Evolutionary conservation across 2,329 filamentous ascomycete genomes (phyloP).

Genomic region (Aspergillus chevalieri): DNA sequence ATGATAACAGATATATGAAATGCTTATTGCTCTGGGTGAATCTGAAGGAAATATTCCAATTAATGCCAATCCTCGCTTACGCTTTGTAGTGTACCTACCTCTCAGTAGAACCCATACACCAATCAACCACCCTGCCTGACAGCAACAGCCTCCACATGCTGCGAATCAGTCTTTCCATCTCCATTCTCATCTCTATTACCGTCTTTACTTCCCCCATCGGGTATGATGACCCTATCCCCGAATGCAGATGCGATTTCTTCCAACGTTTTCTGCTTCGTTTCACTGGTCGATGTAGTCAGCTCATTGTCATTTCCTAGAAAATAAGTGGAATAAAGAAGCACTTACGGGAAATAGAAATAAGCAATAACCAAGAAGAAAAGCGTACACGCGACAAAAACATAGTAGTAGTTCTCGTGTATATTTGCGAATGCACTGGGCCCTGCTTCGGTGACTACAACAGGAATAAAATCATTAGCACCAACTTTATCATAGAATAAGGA

Average conservation of each 20-base stretch:
- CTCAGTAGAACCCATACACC: too few relatives aligned
- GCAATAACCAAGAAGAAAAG: constrained; percentile 47
- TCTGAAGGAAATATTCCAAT: too few relatives aligned
- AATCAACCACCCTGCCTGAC: constrained; percentile 2
- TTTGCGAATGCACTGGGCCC: constrained; percentile 52
- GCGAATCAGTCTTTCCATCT: constrained; percentile 12
- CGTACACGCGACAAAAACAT: constrained; percentile 52
- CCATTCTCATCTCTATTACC: constrained; percentile 16
- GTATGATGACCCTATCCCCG: constrained; percentile 40
- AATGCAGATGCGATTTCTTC: constrained; percentile 47
- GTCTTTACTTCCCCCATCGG: constrained; percentile 20
- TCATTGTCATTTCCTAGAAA: background rate
- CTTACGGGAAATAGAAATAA: constrained; percentile 51
- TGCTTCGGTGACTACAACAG: constrained; percentile 42
- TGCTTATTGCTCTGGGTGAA: too few relatives aligned
- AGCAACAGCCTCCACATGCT: constrained; percentile 8
- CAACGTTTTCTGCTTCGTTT: constrained; percentile 44
- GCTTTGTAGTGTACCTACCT: too few relatives aligned
- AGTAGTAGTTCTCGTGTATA: constrained; percentile 57
- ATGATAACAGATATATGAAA: too few relatives aligned
- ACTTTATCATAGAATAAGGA: background rate
- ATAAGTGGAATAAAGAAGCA: background rate
- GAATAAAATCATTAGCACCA: background rate
- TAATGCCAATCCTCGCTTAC: too few relatives aligned
- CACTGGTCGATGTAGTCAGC: constrained; percentile 22